These are phyloP conservation scores for Penicillium decumbens DNA, from an alignment of 2,329 filamentous ascomycete species.

Conservation along the genomic window DNA sequence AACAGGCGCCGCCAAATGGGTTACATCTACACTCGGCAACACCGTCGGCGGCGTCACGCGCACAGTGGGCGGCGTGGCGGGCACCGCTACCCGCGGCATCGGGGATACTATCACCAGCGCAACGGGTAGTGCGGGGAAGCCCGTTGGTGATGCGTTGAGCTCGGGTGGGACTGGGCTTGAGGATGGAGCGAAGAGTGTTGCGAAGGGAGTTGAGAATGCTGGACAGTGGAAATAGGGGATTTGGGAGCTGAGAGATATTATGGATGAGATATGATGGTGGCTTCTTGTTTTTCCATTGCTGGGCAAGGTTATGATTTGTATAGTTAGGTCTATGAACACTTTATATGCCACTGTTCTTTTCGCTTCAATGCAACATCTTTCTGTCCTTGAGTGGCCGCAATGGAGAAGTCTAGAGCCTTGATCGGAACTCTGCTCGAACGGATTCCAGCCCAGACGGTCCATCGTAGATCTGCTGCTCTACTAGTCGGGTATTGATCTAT, in stretches of 20 bases:
- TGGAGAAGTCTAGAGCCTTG: slow-evolving; percentile 43
- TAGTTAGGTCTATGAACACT: neutral
- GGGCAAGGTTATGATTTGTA: neutral
- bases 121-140: slow-evolving; percentile 52
- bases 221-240: slow-evolving; percentile 47
- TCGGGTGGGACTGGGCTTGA: slow-evolving; percentile 53
- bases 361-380: neutral
- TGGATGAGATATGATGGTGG: too few species aligned
- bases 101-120: slow-evolving; percentile 54
- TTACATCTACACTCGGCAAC: slow-evolving; percentile 54
- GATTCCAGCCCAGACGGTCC: slow-evolving; percentile 64
- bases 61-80: slow-evolving; percentile 52
- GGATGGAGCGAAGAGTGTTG: slow-evolving; percentile 47
- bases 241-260: neutral
- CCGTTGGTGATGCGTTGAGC: slow-evolving; percentile 53
- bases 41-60: slow-evolving; percentile 52
- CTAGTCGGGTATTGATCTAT: slow-evolving; percentile 72
- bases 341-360: neutral
- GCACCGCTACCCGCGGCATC: slow-evolving; percentile 54
- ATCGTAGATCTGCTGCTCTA: slow-evolving; percentile 84
- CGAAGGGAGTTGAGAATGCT: slow-evolving; percentile 55
- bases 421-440: slow-evolving; percentile 43
- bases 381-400: neutral
- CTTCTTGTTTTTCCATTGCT: too few species aligned
- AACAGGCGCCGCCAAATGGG: slow-evolving; percentile 52